Base-by-base conservation (phyloP, 75 land plant species). In the Sequoia sempervirens region DNA sequence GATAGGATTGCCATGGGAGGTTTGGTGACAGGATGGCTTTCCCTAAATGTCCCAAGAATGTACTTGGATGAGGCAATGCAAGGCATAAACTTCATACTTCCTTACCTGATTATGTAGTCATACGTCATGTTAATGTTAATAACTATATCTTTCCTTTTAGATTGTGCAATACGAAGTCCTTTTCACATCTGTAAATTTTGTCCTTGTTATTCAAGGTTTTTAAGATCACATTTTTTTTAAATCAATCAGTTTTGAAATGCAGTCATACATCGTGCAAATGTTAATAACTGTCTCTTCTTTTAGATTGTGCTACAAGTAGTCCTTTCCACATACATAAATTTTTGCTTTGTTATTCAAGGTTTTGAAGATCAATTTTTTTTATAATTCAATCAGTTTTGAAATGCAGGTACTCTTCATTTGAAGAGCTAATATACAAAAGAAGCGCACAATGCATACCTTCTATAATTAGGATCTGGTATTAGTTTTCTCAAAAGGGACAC, bases 401-500 rank as follows among this genome's bases (percentile, higher is more conserved):
- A 28, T 26, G 46, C 28, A 40, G 2, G 13, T 26, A n/a, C 32
- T 79, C 17, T 38, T 23, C 26, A n/a, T 46, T n/a, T 47, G 15
- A 34, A 43, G 53, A 85, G 45, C 30, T 50, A 84, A 80, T 66
- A 40, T 36, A 26, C 12, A 85, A 32, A 32, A 46, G 11, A 75
- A 26, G 80, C 47, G 13, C 30, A 45, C 32, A 85, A 81, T 34
- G 79, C 91, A 61, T 92, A 97, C 99, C 91, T 97, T 85, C 99
- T 93, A 83, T 88, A 95, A 80, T 97, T 95, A 76, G 93, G 93
- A 56, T 93, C 92, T 38, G 92, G 95, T 26, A 94, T 93, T 84
- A 97, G 90, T 84, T 97, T 97, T 79, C 96, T 87, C 87, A 97
- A 84, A 52, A 97, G 87, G 1, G 99, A 97, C 15, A 97, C 98